Conservation (phyloP, 1,139 yeast genomes). For the Scheffersomyces parashehatae region DNA sequence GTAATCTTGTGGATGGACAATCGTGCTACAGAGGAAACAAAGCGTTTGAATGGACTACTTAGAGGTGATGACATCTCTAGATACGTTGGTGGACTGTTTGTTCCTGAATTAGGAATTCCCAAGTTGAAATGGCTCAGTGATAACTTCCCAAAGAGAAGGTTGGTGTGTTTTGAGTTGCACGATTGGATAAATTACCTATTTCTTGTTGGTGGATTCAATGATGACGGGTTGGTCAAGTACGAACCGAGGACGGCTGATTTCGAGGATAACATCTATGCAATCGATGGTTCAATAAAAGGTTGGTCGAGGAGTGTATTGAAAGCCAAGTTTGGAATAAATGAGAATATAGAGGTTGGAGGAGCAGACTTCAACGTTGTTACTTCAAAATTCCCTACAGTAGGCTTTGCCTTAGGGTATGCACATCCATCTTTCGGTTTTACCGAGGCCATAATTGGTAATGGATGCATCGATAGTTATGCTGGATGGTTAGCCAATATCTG, state of each 20-base stretch:
- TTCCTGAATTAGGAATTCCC: constrained; percentile 60
- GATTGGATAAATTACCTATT: constrained; percentile 48
- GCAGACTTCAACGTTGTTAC: constrained; percentile 3
- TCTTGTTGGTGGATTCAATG: constrained; percentile 23
- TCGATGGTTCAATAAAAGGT: constrained; percentile 61
- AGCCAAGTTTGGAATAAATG: constrained; percentile 15
- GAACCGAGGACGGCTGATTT: constrained; percentile 3
- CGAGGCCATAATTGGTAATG: constrained; percentile 34
- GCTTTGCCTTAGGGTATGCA: constrained; percentile 21
- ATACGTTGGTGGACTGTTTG: constrained; percentile 42
- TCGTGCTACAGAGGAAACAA: constrained; percentile 36
- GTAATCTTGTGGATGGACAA: constrained; percentile 64
- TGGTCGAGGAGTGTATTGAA: constrained; percentile 34
- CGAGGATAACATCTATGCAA: constrained; percentile 20
- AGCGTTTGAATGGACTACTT: constrained; percentile 26
- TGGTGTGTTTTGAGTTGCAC: constrained; percentile 53
- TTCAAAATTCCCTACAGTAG: constrained; percentile 14
- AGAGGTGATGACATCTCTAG: constrained; percentile 4
- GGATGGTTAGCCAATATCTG: constrained; percentile 46
- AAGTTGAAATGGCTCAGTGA: constrained; percentile 44
- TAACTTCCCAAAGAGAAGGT: constrained; percentile 11
- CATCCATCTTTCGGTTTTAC: constrained; percentile 1
- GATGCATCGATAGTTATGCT: constrained; percentile 60
- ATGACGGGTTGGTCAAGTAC: constrained; percentile 1
- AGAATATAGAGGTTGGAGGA: constrained; percentile 18